phyloP scores from a whole-genome alignment of 2,329 filamentous ascomycete species.

The Hymenoscyphus albidus region DNA sequence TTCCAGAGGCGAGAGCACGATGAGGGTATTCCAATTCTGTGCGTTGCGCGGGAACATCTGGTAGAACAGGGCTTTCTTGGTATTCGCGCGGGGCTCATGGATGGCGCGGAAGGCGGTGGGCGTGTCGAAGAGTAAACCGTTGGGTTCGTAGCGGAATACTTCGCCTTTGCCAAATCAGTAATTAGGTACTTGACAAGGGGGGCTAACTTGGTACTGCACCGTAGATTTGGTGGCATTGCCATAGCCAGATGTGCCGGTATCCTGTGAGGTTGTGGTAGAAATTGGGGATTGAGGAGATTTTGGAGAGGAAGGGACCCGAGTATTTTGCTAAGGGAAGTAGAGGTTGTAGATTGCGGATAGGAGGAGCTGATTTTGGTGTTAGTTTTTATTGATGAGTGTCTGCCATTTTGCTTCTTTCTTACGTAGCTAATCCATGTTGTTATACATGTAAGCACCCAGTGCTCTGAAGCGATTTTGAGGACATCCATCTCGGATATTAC shows the following conservation, averaged over 20 bases:
- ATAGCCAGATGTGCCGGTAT: conserved; percentile 2
- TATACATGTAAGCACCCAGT: no score
- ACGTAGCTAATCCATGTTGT: no score
- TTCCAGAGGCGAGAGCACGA: not conserved
- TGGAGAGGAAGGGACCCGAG: not conserved
- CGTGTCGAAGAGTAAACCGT: not conserved
- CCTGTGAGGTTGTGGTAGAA: conserved; percentile 1
- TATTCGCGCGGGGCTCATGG: not conserved
- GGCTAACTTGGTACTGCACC: not conserved
- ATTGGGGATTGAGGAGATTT: not conserved
- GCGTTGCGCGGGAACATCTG: not conserved
- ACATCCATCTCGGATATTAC: no score
- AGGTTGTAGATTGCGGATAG: not conserved
- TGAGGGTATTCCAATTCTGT: not conserved
- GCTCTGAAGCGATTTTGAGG: no score
- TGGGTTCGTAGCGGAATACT: not conserved
- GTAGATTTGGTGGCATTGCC: conserved; percentile 8
- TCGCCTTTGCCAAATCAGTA: not conserved
- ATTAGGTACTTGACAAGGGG: not conserved
- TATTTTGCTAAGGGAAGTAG: conserved; percentile 4
- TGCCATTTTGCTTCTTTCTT: no score
- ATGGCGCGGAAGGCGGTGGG: not conserved
- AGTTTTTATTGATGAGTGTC: no score
- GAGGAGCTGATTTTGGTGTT: no score
- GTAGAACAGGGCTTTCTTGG: not conserved